Percentiles rank a stretch among this genome's conserved stretches.
Evolutionary conservation across 1,284 basidiomycete genomes (phyloP).

Genomic region (Rhizoctonia solani): DNA sequence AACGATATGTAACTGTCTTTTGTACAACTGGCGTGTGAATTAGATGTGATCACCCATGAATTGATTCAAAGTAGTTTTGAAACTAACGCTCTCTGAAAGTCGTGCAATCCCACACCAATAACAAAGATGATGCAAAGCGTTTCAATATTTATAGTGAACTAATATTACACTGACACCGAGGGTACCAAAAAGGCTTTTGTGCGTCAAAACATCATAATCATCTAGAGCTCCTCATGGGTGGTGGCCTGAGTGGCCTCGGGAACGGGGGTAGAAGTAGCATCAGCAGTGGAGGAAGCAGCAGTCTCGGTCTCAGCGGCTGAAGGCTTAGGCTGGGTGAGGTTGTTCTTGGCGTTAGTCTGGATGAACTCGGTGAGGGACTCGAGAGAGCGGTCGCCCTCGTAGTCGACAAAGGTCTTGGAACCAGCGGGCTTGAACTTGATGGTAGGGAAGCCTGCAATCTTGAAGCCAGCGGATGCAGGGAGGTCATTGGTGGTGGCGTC

Average conservation of each 20-base stretch:
- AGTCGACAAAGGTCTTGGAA: conserved; percentile 83
- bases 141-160: conserved; percentile 27
- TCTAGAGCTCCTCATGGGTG: conserved; percentile 36
- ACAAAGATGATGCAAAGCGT: background rate
- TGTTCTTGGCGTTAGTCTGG: conserved; percentile 78
- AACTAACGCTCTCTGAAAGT: too few relatives aligned
- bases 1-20: too few relatives aligned
- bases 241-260: background rate
- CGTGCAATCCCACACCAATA: background rate
- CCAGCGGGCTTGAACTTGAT: conserved; percentile 97
- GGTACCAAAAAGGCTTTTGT: conserved; percentile 13
- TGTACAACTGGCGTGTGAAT: too few relatives aligned
- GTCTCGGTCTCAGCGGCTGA: conserved; percentile 1
- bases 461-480: conserved; percentile 85
- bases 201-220: background rate
- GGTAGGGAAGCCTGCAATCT: conserved; percentile 88
- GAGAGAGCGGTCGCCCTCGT: conserved; percentile 87
- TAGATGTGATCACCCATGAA: too few relatives aligned
- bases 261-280: conserved; percentile 12
- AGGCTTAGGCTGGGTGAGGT: conserved; percentile 46
- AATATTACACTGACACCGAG: conserved; percentile 14
- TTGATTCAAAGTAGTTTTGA: too few relatives aligned
- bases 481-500: conserved; percentile 97
- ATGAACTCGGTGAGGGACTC: conserved; percentile 86
- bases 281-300: conserved; percentile 33